Base-by-base conservation (phyloP, 805 yeast genomes). In the Cyberlindnera suaveolens region DNA sequence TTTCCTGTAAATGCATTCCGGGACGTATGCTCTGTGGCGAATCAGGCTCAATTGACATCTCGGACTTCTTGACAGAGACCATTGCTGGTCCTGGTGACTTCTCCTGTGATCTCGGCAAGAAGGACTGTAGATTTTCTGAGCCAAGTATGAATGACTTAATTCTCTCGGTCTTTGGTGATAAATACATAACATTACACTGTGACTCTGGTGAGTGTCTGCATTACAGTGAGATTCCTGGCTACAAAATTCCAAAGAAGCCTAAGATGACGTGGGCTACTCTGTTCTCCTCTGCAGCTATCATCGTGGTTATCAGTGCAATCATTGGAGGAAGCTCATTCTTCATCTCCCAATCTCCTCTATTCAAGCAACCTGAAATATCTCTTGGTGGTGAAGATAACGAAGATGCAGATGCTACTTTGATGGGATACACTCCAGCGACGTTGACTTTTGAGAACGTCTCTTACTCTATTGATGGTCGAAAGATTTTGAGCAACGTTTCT, bases 141-240 rank as follows among this genome's bases (percentile, higher is more conserved):
- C 98, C 99, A 36, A 82, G 93, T 42, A 91, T 93, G 97, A 86
- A 93, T 65, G 95, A 86, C 51, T 72, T 93, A 56, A 93, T 93
- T 44, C 72, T 79, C 45, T 80, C 87, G 7, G 95, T 93, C 3
- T 93, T 93, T 66, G 99, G 99, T n/a, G 99, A 93, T 60, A 86
- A 91, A 1, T 75, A 79, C 52, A 93, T 93, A 57, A 82, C 90
- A 2, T 68, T 93, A 43, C 71, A 75, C 36, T 93, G 99, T 65
- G 65, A 68, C 8, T 79, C 96, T 2, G 91, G 96, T 38, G 99
- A 93, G 61, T 93, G 99, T 71, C 52, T 93, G 18, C 98, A 93
- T 61, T 80, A 81, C 55, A 84, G 93, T 58, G 95, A 93, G 61
- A 78, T 93, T 15, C 99, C 99, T 0, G 98, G 96, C 6, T 90